These are phyloP conservation scores for Myrica gale DNA, from an alignment of 306 rosid genomes.

Conservation along the genomic window DNA sequence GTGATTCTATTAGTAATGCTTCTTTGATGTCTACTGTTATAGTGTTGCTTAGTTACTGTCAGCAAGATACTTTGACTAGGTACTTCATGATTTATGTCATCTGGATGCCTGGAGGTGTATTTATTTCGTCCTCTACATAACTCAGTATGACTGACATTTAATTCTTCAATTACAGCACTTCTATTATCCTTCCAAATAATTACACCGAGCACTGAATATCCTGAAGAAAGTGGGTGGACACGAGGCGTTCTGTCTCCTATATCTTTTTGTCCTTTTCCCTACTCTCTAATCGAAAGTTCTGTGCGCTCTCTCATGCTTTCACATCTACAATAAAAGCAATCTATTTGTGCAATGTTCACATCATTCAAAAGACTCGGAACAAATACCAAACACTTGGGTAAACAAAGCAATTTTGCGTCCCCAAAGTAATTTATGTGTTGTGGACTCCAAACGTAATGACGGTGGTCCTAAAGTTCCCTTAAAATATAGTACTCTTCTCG, in stretches of 20 bases:
- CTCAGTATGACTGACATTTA: constrained; percentile 16
- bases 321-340: too few species aligned
- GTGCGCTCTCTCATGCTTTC: too few species aligned
- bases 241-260: neutral
- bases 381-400: too few species aligned
- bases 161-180: neutral
- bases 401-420: too few species aligned
- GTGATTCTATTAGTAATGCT: constrained; percentile 9
- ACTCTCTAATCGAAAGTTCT: neutral
- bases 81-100: neutral
- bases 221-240: neutral
- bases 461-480: too few species aligned
- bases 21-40: constrained; percentile 15
- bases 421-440: too few species aligned
- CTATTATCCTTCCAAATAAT: neutral
- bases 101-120: constrained; percentile 5
- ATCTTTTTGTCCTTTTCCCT: neutral
- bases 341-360: too few species aligned
- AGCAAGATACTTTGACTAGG: constrained; percentile 8
- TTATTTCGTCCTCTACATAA: neutral
- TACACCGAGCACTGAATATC: neutral
- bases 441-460: too few species aligned
- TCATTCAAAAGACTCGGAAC: too few species aligned
- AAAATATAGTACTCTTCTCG: too few species aligned
- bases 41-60: constrained; percentile 11